Percentiles rank a stretch among this genome's conserved stretches.
phyloP scores from a whole-genome alignment of 768 basidiomycete species.

The Rhodocollybia butyracea region DNA sequence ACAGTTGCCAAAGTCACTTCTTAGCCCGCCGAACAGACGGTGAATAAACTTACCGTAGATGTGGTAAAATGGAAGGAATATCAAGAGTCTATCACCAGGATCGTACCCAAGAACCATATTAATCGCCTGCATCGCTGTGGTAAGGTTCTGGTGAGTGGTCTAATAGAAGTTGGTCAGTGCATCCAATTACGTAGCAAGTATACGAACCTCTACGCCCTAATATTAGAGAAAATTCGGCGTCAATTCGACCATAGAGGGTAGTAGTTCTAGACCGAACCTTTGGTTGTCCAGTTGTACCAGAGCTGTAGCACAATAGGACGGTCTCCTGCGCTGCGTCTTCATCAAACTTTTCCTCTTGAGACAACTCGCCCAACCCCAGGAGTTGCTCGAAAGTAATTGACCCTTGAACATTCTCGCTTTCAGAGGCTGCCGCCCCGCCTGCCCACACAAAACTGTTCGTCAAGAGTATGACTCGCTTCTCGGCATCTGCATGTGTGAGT shows the following conservation, averaged over 20 bases:
- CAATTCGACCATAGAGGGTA: no score
- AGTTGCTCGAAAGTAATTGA: slow-evolving; percentile 45
- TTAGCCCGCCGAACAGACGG: no score
- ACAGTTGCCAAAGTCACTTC: no score
- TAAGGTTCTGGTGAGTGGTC: slow-evolving; percentile 71
- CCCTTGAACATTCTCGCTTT: slow-evolving; percentile 22
- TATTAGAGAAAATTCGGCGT: no score
- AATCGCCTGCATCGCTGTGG: slow-evolving; percentile 36
- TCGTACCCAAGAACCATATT: slow-evolving; percentile 46
- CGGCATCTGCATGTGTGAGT: slow-evolving; percentile 34
- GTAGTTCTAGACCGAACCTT: slow-evolving; percentile 43
- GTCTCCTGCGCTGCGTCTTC: slow-evolving; percentile 57
- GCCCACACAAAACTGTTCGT: slow-evolving; percentile 45
- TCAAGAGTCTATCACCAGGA: slow-evolving; percentile 52
- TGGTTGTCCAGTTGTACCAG: slow-evolving; percentile 74
- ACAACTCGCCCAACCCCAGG: slow-evolving; percentile 44
- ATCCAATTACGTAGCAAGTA: neutral
- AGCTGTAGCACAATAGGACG: slow-evolving; percentile 54
- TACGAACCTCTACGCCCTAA: slow-evolving; percentile 5
- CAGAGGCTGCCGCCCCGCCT: slow-evolving; percentile 29
- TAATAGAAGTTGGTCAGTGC: slow-evolving; percentile 16
- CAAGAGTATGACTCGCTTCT: slow-evolving; percentile 55
- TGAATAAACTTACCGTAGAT: slow-evolving; percentile 35
- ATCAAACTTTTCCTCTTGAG: slow-evolving; percentile 52
- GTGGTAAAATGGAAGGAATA: slow-evolving; percentile 60